Evolutionary conservation across 2,329 filamentous ascomycete genomes (phyloP).

Genomic region (Aspergillus persii): DNA sequence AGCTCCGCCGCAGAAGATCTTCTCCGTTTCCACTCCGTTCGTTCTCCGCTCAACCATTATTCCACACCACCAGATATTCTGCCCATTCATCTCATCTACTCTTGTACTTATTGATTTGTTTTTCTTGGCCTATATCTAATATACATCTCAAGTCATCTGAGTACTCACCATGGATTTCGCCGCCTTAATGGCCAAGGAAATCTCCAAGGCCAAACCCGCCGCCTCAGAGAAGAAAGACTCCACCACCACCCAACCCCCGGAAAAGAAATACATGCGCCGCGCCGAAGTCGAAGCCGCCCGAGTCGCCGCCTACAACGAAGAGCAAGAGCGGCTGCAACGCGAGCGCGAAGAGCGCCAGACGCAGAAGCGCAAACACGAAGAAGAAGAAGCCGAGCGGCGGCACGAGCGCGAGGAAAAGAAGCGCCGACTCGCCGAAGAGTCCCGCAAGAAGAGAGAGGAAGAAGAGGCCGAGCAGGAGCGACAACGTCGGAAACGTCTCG

Average conservation of each 20-base stretch:
- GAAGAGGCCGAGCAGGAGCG: constrained; percentile 72
- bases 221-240: constrained; percentile 18
- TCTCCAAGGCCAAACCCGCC: constrained; percentile 69
- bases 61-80: background rate
- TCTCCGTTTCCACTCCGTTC: background rate
- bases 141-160: background rate
- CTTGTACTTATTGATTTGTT: background rate
- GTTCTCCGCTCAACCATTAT: background rate
- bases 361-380: constrained; percentile 85
- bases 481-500: constrained; percentile 70
- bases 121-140: no score
- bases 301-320: constrained; percentile 73
- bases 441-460: constrained; percentile 65
- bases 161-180: constrained; percentile 81
- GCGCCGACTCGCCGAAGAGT: constrained; percentile 76
- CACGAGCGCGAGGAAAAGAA: constrained; percentile 77
- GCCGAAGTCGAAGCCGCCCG: constrained; percentile 83
- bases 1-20: background rate
- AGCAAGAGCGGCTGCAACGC: constrained; percentile 71
- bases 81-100: background rate
- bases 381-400: constrained; percentile 72
- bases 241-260: constrained; percentile 20
- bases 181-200: constrained; percentile 86
- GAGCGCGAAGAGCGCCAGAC: constrained; percentile 67
- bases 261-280: constrained; percentile 79